Evolutionary conservation across 345 rosid genomes (phyloP).

Genomic region (Brassica rapa): DNA sequence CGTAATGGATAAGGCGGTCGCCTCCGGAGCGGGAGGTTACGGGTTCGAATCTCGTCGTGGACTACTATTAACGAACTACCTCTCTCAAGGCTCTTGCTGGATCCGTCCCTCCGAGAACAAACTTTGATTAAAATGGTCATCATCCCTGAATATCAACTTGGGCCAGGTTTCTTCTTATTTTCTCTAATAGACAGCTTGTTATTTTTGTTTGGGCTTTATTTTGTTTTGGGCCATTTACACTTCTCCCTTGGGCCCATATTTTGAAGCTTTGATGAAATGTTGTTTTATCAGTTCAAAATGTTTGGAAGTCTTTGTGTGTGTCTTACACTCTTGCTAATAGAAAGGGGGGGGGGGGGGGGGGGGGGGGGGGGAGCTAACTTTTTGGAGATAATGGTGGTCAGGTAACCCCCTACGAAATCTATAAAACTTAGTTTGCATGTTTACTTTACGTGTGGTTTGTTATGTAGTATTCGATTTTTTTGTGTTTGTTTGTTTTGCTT

Average conservation of each 20-base stretch:
- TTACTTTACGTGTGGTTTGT: not conserved
- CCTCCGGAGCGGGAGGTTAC: slow-evolving; percentile 99
- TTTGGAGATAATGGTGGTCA: not conserved
- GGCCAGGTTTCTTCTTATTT: not conserved
- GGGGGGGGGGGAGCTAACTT: not conserved
- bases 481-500: not conserved
- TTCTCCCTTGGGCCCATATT: not conserved
- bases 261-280: not conserved
- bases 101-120: too few relatives aligned
- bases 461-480: not conserved
- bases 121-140: too few relatives aligned
- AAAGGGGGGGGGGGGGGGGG: too few relatives aligned
- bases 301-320: not conserved
- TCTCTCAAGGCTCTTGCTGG: too few relatives aligned
- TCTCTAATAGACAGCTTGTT: not conserved
- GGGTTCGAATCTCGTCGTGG: slow-evolving; percentile 93
- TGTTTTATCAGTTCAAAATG: not conserved
- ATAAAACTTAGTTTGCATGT: not conserved
- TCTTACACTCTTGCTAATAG: too few relatives aligned
- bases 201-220: not conserved
- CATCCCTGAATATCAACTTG: not conserved
- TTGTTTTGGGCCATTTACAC: not conserved
- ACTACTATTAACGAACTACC: not conserved
- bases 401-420: not conserved
- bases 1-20: slow-evolving; percentile 99